Evolutionary conservation across 148 eudicot species (phyloP).

Genomic region (Vaccinium myrtillus): DNA sequence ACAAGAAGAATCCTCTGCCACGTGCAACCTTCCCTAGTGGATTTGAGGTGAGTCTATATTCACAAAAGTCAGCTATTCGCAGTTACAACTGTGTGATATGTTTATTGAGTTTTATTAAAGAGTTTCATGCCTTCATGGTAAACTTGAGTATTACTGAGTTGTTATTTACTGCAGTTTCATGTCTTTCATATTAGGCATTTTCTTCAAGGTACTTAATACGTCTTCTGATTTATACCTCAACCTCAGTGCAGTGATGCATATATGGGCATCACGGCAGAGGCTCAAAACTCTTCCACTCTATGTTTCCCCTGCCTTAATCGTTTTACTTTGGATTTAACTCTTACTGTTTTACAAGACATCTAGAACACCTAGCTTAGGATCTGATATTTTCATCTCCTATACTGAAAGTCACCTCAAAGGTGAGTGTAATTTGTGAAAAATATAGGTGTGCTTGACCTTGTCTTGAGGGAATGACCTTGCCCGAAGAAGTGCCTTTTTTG

Average conservation of each 20-base stretch:
- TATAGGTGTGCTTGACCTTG: background rate
- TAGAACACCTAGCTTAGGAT: background rate
- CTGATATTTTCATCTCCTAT: background rate
- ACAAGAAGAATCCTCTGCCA: constrained; percentile 40
- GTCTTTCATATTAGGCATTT: background rate
- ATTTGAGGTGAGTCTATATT: constrained; percentile 49
- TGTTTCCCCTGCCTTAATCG: background rate
- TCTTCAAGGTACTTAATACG: background rate
- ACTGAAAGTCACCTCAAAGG: background rate
- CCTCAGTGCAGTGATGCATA: constrained; percentile 4
- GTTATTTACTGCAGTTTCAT: background rate
- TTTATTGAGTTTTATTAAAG: background rate
- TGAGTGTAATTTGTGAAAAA: constrained; percentile 11
- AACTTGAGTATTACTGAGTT: background rate
- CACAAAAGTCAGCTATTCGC: background rate
- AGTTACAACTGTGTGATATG: background rate
- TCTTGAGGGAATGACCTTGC: background rate
- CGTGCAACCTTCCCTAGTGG: constrained; percentile 62
- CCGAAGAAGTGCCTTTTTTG: background rate
- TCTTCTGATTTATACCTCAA: background rate
- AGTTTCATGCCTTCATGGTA: background rate
- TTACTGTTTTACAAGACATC: background rate
- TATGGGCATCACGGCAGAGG: background rate
- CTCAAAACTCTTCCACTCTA: background rate
- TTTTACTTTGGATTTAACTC: background rate